Evolutionary conservation across 345 rosid species (phyloP).

Genomic region (Bruguiera sexangula): DNA sequence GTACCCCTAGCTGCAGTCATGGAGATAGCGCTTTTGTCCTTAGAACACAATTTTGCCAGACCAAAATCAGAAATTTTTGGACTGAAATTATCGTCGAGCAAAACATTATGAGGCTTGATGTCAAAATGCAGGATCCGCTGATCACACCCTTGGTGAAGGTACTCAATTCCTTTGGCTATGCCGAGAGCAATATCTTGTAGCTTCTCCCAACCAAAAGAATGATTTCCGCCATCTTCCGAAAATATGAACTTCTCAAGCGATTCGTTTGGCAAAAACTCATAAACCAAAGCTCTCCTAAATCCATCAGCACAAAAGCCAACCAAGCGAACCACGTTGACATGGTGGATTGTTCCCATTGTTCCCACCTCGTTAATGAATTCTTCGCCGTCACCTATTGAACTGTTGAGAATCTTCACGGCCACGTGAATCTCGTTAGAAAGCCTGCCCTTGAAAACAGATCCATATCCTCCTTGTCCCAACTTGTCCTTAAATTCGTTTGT

Average conservation of each 20-base stretch:
- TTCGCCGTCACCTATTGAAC: no score
- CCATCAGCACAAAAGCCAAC: no score
- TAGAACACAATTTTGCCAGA: conserved; percentile 15
- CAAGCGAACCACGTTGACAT: no score
- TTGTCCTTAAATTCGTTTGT: no score
- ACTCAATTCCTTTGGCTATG: conserved; percentile 24
- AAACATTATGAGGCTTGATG: conserved; percentile 15
- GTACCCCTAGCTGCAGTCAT: conserved; percentile 21
- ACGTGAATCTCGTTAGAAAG: no score
- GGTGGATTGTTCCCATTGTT: no score
- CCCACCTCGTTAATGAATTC: no score
- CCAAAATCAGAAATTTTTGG: conserved; percentile 26
- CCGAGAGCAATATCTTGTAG: conserved; percentile 21
- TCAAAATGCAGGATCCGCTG: conserved; percentile 19
- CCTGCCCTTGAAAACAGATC: no score
- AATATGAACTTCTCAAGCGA: conserved; percentile 5
- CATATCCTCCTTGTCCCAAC: no score
- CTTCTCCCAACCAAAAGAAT: conserved; percentile 12
- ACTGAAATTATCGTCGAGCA: conserved; percentile 15
- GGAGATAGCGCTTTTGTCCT: conserved; percentile 8
- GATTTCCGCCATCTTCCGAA: not conserved
- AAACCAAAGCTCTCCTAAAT: conserved; percentile 6
- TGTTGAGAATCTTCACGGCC: no score
- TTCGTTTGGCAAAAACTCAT: conserved; percentile 7
- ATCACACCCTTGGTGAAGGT: conserved; percentile 24